Evolutionary conservation across 2,329 filamentous ascomycete species (phyloP).

Genomic region (Cladophialophora chaetospira): DNA sequence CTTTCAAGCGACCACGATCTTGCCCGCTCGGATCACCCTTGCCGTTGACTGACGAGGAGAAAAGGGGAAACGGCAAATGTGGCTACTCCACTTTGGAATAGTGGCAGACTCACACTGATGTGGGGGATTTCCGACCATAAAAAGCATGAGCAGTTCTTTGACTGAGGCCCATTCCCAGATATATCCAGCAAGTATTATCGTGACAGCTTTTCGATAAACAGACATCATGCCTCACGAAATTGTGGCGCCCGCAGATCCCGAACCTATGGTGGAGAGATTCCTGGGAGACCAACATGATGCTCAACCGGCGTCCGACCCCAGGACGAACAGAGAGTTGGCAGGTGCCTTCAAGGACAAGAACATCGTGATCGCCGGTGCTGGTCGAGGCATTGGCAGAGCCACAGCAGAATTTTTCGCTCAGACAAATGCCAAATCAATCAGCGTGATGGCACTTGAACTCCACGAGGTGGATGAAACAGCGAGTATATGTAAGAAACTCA

Average conservation of each 20-base stretch:
- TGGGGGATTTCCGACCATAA: background rate
- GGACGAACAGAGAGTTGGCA: conserved; percentile 23
- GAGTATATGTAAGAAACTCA: conserved; percentile 23
- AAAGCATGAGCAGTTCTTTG: no score
- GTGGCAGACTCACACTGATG: background rate
- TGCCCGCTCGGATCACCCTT: background rate
- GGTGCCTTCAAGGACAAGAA: conserved; percentile 37
- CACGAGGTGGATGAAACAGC: conserved; percentile 27
- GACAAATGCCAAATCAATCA: conserved; percentile 22
- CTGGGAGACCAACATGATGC: conserved; percentile 28
- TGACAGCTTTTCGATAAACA: background rate
- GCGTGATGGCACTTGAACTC: conserved; percentile 25
- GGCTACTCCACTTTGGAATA: conserved; percentile 11
- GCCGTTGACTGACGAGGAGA: conserved; percentile 4
- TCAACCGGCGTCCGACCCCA: conserved; percentile 23
- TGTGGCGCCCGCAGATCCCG: background rate
- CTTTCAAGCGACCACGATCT: background rate
- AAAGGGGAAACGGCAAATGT: conserved; percentile 8
- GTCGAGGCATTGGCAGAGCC: conserved; percentile 56
- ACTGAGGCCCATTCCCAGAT: no score
- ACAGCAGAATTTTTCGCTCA: conserved; percentile 54
- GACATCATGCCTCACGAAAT: background rate
- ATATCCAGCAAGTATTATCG: no score
- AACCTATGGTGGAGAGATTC: conserved; percentile 22
- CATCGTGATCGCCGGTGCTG: conserved; percentile 59